A percentile compares a stretch with the other conserved stretches of the same genome.
These are phyloP conservation scores for Luzula sylvatica DNA, from an alignment of 176 grass and related monocot species.

Conservation along the genomic window DNA sequence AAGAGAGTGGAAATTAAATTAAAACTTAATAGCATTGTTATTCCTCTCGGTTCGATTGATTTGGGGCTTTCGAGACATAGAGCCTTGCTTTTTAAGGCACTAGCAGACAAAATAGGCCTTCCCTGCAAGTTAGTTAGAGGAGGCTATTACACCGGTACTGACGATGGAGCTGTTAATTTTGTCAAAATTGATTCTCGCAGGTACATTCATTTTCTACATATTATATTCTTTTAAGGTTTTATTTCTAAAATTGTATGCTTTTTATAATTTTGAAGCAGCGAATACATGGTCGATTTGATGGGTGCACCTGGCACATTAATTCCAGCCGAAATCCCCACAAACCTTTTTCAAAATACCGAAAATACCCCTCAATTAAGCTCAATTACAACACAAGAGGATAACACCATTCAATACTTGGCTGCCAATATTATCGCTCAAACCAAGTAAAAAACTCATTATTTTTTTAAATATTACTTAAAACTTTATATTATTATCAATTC, in stretches of 20 bases:
- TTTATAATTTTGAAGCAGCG: conserved; percentile 35
- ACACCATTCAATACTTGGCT: not conserved
- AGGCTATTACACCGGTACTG: conserved; percentile 80
- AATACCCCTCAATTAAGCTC: conserved; percentile 2
- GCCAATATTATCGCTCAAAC: not conserved
- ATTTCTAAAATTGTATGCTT: not conserved
- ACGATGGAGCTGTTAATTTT: conserved; percentile 95
- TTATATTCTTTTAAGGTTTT: conserved; percentile 22
- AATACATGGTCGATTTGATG: conserved; percentile 98
- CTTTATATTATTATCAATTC: too few relatives aligned
- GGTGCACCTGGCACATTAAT: conserved; percentile 94
- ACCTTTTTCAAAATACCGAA: conserved; percentile 62
- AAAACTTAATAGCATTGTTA: conserved; percentile 43
- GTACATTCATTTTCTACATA: conserved; percentile 32
- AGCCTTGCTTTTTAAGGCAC: conserved; percentile 94
- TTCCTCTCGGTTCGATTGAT: conserved; percentile 65
- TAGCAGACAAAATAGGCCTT: conserved; percentile 82
- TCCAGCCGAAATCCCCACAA: conserved; percentile 71
- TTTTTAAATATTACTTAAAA: too few relatives aligned
- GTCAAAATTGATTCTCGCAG: conserved; percentile 88
- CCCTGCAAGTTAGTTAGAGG: conserved; percentile 97
- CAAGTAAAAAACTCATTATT: not conserved
- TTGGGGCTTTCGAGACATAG: conserved; percentile 76
- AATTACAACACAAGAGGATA: too few relatives aligned
- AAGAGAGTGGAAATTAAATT: conserved; percentile 36